phyloP scores from a whole-genome alignment of 78 protist genomes.

The Bodo saltans region DNA sequence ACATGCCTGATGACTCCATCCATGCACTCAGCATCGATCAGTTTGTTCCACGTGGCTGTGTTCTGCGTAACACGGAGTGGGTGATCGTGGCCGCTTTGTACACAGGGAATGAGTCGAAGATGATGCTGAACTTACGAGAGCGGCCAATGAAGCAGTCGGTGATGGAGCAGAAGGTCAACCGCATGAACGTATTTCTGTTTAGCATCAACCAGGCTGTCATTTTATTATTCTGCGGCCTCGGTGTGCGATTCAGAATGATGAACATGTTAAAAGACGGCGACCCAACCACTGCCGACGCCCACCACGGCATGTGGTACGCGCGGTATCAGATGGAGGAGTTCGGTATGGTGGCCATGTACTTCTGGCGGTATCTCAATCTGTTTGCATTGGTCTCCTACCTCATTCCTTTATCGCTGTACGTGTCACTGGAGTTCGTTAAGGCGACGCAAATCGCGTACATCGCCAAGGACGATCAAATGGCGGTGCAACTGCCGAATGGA shows the following conservation, averaged over 20 bases:
- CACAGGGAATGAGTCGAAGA: constrained; percentile 43
- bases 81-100: constrained; percentile 41
- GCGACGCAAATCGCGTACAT: constrained; percentile 25
- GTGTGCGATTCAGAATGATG: too few relatives aligned
- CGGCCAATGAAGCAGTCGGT: constrained; percentile 3
- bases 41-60: constrained; percentile 42
- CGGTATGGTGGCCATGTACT: neutral
- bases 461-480: constrained; percentile 27
- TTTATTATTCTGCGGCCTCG: neutral
- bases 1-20: too few relatives aligned
- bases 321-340: neutral
- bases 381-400: constrained; percentile 26
- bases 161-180: constrained; percentile 23
- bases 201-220: constrained; percentile 1
- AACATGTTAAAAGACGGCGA: too few relatives aligned
- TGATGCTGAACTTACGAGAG: constrained; percentile 21
- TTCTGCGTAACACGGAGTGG: constrained; percentile 35
- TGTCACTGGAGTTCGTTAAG: constrained; percentile 43
- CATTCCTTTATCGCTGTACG: constrained; percentile 56
- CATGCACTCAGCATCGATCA: constrained; percentile 13
- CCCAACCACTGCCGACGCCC: too few relatives aligned
- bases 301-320: neutral
- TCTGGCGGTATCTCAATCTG: constrained; percentile 19
- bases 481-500: neutral
- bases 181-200: constrained; percentile 16